Base-by-base conservation (phyloP, 2,329 filamentous ascomycete species). In the Ophiostoma ips region DNA sequence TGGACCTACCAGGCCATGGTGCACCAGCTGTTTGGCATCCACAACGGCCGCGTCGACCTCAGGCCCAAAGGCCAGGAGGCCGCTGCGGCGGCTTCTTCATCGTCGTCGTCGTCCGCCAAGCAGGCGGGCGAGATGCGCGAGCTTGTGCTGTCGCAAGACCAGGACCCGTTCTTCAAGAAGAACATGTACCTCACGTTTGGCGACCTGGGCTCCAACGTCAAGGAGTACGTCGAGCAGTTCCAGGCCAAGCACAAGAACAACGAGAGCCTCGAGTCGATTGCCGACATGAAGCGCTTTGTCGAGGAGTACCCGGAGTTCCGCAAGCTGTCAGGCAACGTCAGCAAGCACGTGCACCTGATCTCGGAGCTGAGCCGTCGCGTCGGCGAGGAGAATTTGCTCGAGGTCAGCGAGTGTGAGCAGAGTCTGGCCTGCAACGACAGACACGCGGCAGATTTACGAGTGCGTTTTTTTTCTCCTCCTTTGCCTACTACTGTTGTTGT, bases 1-100 rank as follows among this genome's bases (percentile, higher is more conserved):
- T 98, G 92, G 92, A 98, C 92, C 24, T 98, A 98, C 61, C 92
- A 98, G 67, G 92, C 92, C n/a, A 98, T 98, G 89, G 92, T 98
- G 1, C 92, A 98, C 63, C 92, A 98, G 61, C 70, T 96, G 2
- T 72, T 98, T 12, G 92, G 92, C 5, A 95, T 98, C 57, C 79
- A 85, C 52, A 96, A 96, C 63, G 92, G 92, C n/a, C 78, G 90
- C 47, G 92, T 98, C 1, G 84, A 95, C 61, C 71, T 98, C 33
- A 84, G 83, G 55, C 77, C 86, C 12, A 88, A 94, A 50, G 79
- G 94, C 50, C 11, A 15, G 19, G 11, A n/a, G 16, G n/a, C n/a
- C n/a, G n/a, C 16, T 4, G 28, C 28, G 1, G 81, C 95, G 11
- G 28, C 5, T 31, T 31, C n/a, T n/a, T n/a, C n/a, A n/a, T n/a